Percentiles rank a stretch among this genome's conserved stretches.
Conservation (phyloP, 2,329 filamentous ascomycete genomes). For the Aspergillus fructus region DNA sequence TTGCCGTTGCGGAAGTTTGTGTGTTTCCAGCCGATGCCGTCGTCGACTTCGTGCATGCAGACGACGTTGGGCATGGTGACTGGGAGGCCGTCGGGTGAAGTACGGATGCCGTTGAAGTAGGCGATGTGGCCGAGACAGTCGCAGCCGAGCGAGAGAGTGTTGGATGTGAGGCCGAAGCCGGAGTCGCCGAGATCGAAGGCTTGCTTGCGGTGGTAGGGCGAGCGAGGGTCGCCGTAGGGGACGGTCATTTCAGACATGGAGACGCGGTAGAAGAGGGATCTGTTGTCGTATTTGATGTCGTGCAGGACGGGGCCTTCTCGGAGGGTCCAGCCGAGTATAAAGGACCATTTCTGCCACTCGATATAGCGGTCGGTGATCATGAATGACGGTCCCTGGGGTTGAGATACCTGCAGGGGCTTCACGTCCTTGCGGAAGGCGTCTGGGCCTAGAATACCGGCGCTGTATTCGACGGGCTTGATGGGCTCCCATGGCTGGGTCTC, state of each 20-base stretch:
- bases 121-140: slow-evolving; percentile 71
- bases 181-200: slow-evolving; percentile 71
- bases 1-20: slow-evolving; percentile 68
- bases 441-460: slow-evolving; percentile 62
- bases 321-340: slow-evolving; percentile 62
- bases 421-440: slow-evolving; percentile 64
- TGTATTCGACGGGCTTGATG: slow-evolving; percentile 51
- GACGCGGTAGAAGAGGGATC: slow-evolving; percentile 66
- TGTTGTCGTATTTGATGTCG: slow-evolving; percentile 62
- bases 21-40: slow-evolving; percentile 70
- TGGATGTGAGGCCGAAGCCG: slow-evolving; percentile 66
- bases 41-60: slow-evolving; percentile 71
- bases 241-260: slow-evolving; percentile 68
- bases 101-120: slow-evolving; percentile 60
- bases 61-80: slow-evolving; percentile 63
- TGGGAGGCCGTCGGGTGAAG: slow-evolving; percentile 51
- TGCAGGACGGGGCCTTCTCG: slow-evolving; percentile 68
- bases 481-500: slow-evolving; percentile 59
- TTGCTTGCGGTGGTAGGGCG: slow-evolving; percentile 68
- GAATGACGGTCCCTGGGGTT: slow-evolving; percentile 66
- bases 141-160: slow-evolving; percentile 68
- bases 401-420: slow-evolving; percentile 58
- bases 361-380: slow-evolving; percentile 56
- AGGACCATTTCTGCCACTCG: slow-evolving; percentile 66
- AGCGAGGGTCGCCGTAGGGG: slow-evolving; percentile 58